Evolutionary conservation across 768 basidiomycete genomes (phyloP).

Genomic region (Tulasnella sp.): DNA sequence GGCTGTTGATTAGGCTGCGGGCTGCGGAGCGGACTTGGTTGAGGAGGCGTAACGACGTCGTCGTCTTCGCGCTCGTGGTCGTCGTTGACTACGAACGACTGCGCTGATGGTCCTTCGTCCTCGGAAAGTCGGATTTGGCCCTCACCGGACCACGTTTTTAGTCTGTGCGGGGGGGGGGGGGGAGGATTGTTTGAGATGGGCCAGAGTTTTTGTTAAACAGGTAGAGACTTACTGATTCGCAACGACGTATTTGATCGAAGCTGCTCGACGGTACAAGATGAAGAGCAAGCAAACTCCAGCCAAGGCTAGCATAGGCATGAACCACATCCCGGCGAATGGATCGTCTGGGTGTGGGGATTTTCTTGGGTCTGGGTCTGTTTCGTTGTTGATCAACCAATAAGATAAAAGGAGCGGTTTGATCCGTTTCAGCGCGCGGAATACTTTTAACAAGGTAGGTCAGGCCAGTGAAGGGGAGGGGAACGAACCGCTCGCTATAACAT

Average conservation of each 20-base stretch:
- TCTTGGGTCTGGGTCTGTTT: background rate
- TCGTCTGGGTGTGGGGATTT: conserved; percentile 3
- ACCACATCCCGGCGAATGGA: background rate
- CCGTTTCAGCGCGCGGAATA: background rate
- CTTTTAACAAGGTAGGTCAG: background rate
- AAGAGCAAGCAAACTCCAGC: conserved; percentile 1
- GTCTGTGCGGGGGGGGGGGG: background rate
- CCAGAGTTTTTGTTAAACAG: no score
- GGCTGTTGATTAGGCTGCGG: background rate
- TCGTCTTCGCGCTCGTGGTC: background rate
- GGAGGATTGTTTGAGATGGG: no score
- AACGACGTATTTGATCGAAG: conserved; percentile 7
- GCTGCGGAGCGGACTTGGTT: background rate
- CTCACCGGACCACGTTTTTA: conserved; percentile 1
- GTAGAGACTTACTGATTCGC: background rate
- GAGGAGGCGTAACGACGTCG: background rate
- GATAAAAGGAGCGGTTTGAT: background rate
- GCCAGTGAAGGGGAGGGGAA: background rate
- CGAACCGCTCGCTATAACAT: background rate
- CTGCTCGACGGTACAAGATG: conserved; percentile 16
- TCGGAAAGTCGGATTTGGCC: conserved; percentile 1
- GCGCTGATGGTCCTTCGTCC: background rate
- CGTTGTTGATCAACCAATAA: background rate
- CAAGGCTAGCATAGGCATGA: background rate
- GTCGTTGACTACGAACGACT: conserved; percentile 11